Conservation (phyloP, 2,329 filamentous ascomycete species). For the Lasiodiplodia citricola region DNA sequence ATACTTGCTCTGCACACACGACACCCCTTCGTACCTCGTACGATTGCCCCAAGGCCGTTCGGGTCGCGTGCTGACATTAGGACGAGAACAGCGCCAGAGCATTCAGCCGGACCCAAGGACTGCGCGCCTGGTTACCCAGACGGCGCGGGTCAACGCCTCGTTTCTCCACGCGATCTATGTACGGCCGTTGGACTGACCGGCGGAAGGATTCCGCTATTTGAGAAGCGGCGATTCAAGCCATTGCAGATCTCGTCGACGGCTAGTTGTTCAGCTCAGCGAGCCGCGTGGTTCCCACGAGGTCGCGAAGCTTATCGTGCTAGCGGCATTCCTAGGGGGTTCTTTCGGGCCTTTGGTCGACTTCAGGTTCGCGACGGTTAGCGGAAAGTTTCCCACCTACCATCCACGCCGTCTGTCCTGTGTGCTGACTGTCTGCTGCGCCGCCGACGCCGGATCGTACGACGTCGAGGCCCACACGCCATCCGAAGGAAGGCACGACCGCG, state of each 20-base stretch:
- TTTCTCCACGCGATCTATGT: conserved; percentile 2
- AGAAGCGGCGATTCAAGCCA: not conserved
- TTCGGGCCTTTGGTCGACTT: conserved; percentile 20
- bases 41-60: not conserved
- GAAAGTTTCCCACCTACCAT: conserved; percentile 12
- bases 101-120: conserved; percentile 4
- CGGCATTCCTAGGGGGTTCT: not conserved
- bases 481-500: not conserved
- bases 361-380: conserved; percentile 8
- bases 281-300: conserved; percentile 5
- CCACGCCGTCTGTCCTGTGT: not conserved
- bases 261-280: not conserved
- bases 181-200: not conserved
- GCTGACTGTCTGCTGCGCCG: not conserved
- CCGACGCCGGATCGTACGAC: not conserved
- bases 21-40: not conserved
- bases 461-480: conserved; percentile 2
- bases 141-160: not conserved
- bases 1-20: not conserved
- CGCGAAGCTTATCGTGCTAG: conserved; percentile 3
- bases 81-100: not conserved
- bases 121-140: not conserved
- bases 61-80: not conserved
- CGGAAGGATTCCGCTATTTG: not conserved
- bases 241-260: not conserved